Base-by-base conservation (phyloP, 768 basidiomycete genomes). In the Russula sp. region DNA sequence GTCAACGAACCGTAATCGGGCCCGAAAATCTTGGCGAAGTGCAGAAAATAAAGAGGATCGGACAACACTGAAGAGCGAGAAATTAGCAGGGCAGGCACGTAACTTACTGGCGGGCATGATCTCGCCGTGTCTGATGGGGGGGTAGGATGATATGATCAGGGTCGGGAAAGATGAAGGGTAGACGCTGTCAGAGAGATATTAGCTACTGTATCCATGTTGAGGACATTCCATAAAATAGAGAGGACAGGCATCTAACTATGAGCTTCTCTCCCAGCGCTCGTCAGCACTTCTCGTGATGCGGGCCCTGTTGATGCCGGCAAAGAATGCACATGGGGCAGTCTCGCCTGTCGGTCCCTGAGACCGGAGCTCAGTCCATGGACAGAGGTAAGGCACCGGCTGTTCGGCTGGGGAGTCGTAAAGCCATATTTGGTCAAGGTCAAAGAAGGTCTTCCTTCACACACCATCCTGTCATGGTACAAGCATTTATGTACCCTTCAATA, bases 401-500 rank as follows among this genome's bases (percentile, higher is more conserved):
- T 46, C 44, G 44, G 46, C 46, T 48, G 10, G 44, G 0, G 44
- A n/a, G 44, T n/a, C 10, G 44, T 48, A 20, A 20, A 13, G 36
- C 34, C 10, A 16, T 36, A 20, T 54, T 36, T 14, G 22, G 14
- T 1, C 34, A 8, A 4, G 3, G 26, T 32, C 9, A 40, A 40
- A 6, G 7, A 2, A 0, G 16, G n/a, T n/a, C 3, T 54, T 54
- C 32, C n/a, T 54, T 54, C 53, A 54, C 53, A 54, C 53, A 38
- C 3, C 2, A 1, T 0, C 16, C 40, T 51, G 20, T 59, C 34
- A 48, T 40, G 16, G 16, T 16, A 6, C 16, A 40, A 5, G 38
- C 38, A 40, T 59, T 59, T 58, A 58, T 58, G 57, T 48, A 46
- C n/a, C 14, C 20, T 58, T 10, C 34, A 38, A 51, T 38, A 24